Evolutionary conservation across 2,329 filamentous ascomycete species (phyloP).

Genomic region (Pseudocercospora macadamiae): DNA sequence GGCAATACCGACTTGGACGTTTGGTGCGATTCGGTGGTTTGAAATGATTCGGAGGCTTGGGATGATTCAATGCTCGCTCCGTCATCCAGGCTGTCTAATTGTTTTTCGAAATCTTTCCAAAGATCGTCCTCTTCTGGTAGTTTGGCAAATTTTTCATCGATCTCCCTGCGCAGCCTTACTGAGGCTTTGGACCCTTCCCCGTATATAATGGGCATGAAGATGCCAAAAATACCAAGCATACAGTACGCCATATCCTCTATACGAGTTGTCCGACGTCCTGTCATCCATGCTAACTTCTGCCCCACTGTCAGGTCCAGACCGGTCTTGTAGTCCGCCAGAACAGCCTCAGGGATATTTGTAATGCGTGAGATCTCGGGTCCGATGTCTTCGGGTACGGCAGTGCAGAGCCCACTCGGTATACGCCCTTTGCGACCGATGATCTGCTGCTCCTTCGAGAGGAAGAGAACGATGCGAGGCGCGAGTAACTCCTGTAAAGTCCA

Average conservation of each 20-base stretch:
- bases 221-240: conserved; percentile 18
- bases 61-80: not conserved
- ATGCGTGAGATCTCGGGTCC: conserved; percentile 14
- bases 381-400: too few species aligned
- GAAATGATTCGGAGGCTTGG: too few species aligned
- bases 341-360: conserved; percentile 17
- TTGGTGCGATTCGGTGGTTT: too few species aligned
- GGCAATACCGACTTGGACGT: too few species aligned
- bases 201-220: conserved; percentile 15
- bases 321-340: conserved; percentile 12
- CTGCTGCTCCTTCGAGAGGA: too few species aligned
- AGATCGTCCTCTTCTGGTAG: too few species aligned
- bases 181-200: conserved; percentile 8
- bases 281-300: conserved; percentile 10
- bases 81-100: not conserved
- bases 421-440: too few species aligned
- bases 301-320: not conserved
- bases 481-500: too few species aligned
- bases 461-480: too few species aligned
- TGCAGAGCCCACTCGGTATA: too few species aligned
- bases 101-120: not conserved
- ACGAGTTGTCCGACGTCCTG: conserved; percentile 10
- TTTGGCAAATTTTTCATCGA: not conserved
- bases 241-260: conserved; percentile 20
- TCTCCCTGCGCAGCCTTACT: not conserved